Conservation (phyloP, 345 rosid species). For the Aurinia saxatilis region DNA sequence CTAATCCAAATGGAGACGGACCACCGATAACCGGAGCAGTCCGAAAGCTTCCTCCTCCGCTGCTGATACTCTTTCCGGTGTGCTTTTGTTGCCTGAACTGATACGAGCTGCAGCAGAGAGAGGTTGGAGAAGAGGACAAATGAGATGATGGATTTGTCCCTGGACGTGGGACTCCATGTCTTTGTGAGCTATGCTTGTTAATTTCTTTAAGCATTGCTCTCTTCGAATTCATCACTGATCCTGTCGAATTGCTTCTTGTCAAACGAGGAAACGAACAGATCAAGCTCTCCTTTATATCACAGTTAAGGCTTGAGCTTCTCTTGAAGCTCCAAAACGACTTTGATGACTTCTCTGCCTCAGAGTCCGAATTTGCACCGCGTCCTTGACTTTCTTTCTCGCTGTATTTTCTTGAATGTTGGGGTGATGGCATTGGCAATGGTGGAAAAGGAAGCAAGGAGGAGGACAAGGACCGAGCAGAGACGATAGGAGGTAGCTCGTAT, state of each 20-base stretch:
- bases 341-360: constrained; percentile 35
- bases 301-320: constrained; percentile 64
- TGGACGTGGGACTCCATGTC: constrained; percentile 24
- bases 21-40: constrained; percentile 57
- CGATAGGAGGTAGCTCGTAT: constrained; percentile 25
- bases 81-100: constrained; percentile 40
- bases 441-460: constrained; percentile 29
- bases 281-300: constrained; percentile 46
- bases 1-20: constrained; percentile 61
- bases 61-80: constrained; percentile 32
- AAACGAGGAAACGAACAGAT: constrained; percentile 55
- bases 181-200: constrained; percentile 38
- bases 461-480: constrained; percentile 30
- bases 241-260: constrained; percentile 62
- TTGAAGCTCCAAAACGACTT: constrained; percentile 77
- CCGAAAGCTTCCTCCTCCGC: constrained; percentile 37
- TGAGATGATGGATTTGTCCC: constrained; percentile 8
- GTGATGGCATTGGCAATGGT: constrained; percentile 29
- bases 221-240: constrained; percentile 40
- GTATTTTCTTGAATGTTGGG: constrained; percentile 23
- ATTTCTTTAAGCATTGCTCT: constrained; percentile 26
- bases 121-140: constrained; percentile 17
- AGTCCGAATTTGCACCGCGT: constrained; percentile 5
- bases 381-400: constrained; percentile 2
- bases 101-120: constrained; percentile 27